A percentile compares a stretch with the other conserved stretches of the same genome.
Evolutionary conservation across 192 early-diverging fungal genomes (phyloP).

Genomic region (Coemansia sp.): DNA sequence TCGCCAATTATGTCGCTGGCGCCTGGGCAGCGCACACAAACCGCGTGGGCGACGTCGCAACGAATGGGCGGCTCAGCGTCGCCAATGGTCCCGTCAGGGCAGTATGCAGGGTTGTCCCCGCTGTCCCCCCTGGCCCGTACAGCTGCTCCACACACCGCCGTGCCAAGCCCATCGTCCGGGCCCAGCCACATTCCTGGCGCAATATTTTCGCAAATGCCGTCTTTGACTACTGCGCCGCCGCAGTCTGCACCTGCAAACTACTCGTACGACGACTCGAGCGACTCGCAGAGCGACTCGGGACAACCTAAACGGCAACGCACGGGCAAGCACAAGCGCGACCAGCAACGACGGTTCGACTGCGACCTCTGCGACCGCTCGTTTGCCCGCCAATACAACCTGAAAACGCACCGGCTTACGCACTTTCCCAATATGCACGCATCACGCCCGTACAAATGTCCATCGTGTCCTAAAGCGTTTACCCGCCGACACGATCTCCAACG

Average conservation of each 20-base stretch:
- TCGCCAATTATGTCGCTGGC: conserved; percentile 23
- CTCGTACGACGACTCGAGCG: neutral
- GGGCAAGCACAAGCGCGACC: conserved; percentile 41
- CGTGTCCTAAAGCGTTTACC: conserved; percentile 68
- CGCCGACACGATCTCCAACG: conserved; percentile 76
- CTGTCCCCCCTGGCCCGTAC: neutral
- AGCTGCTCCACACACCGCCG: neutral
- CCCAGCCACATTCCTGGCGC: neutral
- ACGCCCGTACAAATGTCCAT: conserved; percentile 60
- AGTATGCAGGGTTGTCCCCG: neutral
- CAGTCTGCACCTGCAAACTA: neutral
- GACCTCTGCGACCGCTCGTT: conserved; percentile 69
- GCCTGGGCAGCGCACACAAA: neutral
- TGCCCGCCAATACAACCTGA: conserved; percentile 79
- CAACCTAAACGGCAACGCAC: conserved; percentile 34
- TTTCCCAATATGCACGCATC: conserved; percentile 49
- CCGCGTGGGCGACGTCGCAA: neutral
- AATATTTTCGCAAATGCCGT: conserved; percentile 49
- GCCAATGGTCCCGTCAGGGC: neutral
- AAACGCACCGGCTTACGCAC: conserved; percentile 74
- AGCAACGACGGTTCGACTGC: conserved; percentile 56
- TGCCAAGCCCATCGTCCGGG: conserved; percentile 6
- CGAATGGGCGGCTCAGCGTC: conserved; percentile 5
- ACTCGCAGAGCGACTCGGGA: conserved; percentile 4
- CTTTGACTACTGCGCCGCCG: conserved; percentile 11